Evolutionary conservation across 2,329 filamentous ascomycete species (phyloP).

Genomic region (Trichoderma oligosporum): DNA sequence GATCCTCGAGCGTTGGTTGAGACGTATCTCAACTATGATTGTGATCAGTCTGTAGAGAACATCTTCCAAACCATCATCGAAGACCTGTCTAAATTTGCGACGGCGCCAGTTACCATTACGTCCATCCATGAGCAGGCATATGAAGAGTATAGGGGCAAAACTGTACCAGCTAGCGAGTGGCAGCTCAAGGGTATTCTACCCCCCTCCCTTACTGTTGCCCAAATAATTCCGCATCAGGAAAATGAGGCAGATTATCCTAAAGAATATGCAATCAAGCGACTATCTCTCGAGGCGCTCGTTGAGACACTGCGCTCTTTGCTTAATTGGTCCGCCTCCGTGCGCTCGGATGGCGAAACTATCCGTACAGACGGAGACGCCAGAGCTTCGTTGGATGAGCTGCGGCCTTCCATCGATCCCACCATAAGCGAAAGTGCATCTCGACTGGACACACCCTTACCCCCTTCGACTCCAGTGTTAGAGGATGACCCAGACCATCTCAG

Average conservation of each 20-base stretch:
- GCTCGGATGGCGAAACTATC: conserved; percentile 50
- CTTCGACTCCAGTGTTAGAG: conserved; percentile 67
- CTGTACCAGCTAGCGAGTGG: conserved; percentile 68
- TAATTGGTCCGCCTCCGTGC: conserved; percentile 73
- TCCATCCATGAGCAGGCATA: conserved; percentile 79
- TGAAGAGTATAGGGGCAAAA: conserved; percentile 69
- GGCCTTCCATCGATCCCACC: conserved; percentile 67
- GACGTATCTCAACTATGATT: conserved; percentile 97
- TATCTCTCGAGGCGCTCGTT: conserved; percentile 82
- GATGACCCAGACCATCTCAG: conserved; percentile 95
- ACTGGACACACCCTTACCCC: conserved; percentile 53
- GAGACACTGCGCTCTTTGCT: conserved; percentile 86
- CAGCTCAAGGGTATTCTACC: conserved; percentile 80
- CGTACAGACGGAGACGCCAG: conserved; percentile 36
- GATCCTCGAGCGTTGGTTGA: conserved; percentile 90
- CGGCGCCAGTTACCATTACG: conserved; percentile 70
- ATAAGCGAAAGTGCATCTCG: conserved; percentile 58
- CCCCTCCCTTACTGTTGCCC: conserved; percentile 77
- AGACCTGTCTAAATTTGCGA: conserved; percentile 84
- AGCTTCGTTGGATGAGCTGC: conserved; percentile 45
- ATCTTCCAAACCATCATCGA: conserved; percentile 96
- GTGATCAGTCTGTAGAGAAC: conserved; percentile 91
- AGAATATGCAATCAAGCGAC: conserved; percentile 87
- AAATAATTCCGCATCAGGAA: conserved; percentile 60
- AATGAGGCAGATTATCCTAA: conserved; percentile 70